Conservation (phyloP, 305 asterid species). For the Solanum hybrid region DNA sequence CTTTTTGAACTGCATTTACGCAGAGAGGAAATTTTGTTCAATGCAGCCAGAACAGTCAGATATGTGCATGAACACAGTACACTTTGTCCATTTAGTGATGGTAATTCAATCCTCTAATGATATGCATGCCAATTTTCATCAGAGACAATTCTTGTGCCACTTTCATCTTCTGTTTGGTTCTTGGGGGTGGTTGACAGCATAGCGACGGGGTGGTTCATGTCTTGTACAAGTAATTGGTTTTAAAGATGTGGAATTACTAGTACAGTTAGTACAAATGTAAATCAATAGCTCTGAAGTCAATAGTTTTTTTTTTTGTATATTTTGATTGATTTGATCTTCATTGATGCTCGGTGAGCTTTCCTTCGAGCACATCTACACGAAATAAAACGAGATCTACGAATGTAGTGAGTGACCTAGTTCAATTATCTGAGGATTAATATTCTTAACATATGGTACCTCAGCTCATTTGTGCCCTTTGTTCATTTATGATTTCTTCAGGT, state of each 20-base stretch:
- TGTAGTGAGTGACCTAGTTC: neutral
- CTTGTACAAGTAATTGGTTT: neutral
- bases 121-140: neutral
- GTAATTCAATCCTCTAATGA: neutral
- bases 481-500: neutral
- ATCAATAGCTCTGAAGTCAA: neutral
- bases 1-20: neutral
- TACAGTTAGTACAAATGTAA: neutral
- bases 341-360: neutral
- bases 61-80: neutral
- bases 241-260: neutral
- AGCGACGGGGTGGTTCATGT: neutral
- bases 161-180: neutral
- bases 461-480: neutral
- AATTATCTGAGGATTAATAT: neutral
- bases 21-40: neutral
- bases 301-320: neutral
- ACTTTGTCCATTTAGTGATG: neutral
- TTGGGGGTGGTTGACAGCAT: neutral
- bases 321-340: neutral
- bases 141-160: neutral
- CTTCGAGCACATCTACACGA: neutral
- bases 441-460: neutral
- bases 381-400: neutral
- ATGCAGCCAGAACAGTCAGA: neutral